These are phyloP conservation scores for Cordyceps javanica DNA, from an alignment of 2,329 filamentous ascomycete genomes.

Conservation along the genomic window DNA sequence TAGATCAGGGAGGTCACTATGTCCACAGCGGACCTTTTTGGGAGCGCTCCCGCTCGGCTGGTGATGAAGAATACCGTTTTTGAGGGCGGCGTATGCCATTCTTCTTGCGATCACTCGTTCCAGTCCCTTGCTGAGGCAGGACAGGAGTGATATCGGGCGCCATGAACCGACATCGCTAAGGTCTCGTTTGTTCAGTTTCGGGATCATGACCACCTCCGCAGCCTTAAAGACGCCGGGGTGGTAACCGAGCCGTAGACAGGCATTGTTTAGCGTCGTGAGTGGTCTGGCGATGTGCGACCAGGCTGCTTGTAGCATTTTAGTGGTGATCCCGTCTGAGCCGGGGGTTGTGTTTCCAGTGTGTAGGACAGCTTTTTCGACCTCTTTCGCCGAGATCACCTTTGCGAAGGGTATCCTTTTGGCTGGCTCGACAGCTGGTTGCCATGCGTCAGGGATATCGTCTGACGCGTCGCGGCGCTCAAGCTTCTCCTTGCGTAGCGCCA, in stretches of 20 bases:
- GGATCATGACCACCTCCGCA: constrained; percentile 21
- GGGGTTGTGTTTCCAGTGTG: background rate
- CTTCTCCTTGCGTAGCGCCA: constrained; percentile 6
- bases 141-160: constrained; percentile 22
- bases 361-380: constrained; percentile 4
- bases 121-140: constrained; percentile 22
- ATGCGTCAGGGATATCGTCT: constrained; percentile 1
- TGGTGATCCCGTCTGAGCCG: constrained; percentile 3
- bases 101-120: constrained; percentile 20
- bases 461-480: background rate
- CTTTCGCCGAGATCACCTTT: background rate
- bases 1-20: constrained; percentile 17
- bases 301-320: constrained; percentile 2
- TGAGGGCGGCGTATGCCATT: constrained; percentile 17
- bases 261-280: constrained; percentile 7
- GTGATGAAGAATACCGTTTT: constrained; percentile 17
- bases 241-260: constrained; percentile 14
- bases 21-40: constrained; percentile 17
- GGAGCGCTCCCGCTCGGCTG: constrained; percentile 19
- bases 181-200: constrained; percentile 19
- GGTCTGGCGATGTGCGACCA: constrained; percentile 1
- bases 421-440: background rate
- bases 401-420: background rate
- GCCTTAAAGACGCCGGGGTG: constrained; percentile 18
- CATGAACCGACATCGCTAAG: constrained; percentile 16